These are phyloP conservation scores for Aureobasidium mangrovei DNA, from an alignment of 2,329 filamentous ascomycete species.

Conservation along the genomic window DNA sequence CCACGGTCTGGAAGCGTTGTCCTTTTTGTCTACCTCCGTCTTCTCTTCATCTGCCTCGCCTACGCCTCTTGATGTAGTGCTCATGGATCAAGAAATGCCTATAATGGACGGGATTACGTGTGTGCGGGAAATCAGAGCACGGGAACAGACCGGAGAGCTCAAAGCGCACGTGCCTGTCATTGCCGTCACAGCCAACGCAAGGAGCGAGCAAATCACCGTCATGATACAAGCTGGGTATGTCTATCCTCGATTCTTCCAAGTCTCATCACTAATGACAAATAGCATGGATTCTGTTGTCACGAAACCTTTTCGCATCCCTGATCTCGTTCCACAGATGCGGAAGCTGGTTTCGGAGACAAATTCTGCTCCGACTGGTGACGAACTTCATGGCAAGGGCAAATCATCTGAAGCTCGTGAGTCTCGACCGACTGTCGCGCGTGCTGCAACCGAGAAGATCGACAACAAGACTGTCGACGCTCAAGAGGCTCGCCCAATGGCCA, in stretches of 20 bases:
- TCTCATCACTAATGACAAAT: slow-evolving; percentile 14
- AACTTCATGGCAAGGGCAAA: background rate
- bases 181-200: slow-evolving; percentile 64
- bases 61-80: background rate
- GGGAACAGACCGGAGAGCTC: slow-evolving; percentile 48
- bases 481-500: too few species aligned
- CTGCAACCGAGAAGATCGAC: too few species aligned
- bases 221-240: slow-evolving; percentile 19
- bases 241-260: background rate
- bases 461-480: too few species aligned
- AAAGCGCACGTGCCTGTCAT: slow-evolving; percentile 59
- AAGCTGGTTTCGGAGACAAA: background rate
- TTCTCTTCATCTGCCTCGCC: slow-evolving; percentile 12
- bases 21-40: slow-evolving; percentile 18
- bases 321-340: slow-evolving; percentile 28
- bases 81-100: slow-evolving; percentile 52
- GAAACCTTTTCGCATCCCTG: slow-evolving; percentile 28
- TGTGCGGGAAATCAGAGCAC: slow-evolving; percentile 53
- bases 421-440: too few species aligned
- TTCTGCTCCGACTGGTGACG: background rate
- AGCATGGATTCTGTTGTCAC: slow-evolving; percentile 25
- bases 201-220: slow-evolving; percentile 37
- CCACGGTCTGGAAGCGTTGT: slow-evolving; percentile 24
- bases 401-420: background rate
- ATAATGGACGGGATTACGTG: slow-evolving; percentile 70